These are phyloP conservation scores for Diaporthe velutina DNA, from an alignment of 2,329 filamentous ascomycete genomes.

Conservation along the genomic window DNA sequence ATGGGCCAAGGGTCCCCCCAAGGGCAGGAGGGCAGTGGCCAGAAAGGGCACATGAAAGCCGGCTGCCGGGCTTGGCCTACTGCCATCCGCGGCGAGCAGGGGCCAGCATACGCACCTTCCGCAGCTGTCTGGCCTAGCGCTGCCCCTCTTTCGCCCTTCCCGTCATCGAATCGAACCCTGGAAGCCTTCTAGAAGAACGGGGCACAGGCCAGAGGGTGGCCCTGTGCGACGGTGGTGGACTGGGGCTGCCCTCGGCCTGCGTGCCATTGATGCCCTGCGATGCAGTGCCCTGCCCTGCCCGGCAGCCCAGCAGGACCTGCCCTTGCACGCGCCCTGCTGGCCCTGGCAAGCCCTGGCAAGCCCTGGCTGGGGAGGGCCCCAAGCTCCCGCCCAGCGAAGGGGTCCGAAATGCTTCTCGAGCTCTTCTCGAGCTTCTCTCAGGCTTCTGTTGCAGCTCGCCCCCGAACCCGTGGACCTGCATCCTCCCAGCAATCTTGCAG, in stretches of 20 bases:
- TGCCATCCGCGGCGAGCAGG: conserved; percentile 36
- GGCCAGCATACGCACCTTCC: conserved; percentile 30
- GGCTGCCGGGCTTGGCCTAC: conserved; percentile 31
- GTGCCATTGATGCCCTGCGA: too few relatives aligned
- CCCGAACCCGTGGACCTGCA: conserved; percentile 33
- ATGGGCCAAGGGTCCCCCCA: background rate
- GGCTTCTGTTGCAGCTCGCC: conserved; percentile 40
- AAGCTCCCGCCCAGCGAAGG: conserved; percentile 20
- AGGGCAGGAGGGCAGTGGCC: background rate
- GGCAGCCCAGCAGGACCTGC: conserved; percentile 9
- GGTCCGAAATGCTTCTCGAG: conserved; percentile 26
- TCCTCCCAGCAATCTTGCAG: conserved; percentile 5
- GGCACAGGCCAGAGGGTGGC: conserved; percentile 34
- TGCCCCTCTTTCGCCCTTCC: conserved; percentile 33
- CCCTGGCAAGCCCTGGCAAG: too few relatives aligned
- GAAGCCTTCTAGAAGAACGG: conserved; percentile 40
- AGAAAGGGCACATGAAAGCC: conserved; percentile 30
- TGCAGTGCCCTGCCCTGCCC: conserved; percentile 13
- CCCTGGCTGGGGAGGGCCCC: background rate
- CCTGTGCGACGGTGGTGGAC: conserved; percentile 17
- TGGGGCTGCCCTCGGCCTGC: conserved; percentile 6
- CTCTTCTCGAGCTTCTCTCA: conserved; percentile 38
- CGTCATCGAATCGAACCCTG: conserved; percentile 38
- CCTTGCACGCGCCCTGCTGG: background rate
- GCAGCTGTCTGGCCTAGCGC: conserved; percentile 21